These are phyloP conservation scores for Clonostachys solani DNA, from an alignment of 2,329 filamentous ascomycete species.

Conservation along the genomic window DNA sequence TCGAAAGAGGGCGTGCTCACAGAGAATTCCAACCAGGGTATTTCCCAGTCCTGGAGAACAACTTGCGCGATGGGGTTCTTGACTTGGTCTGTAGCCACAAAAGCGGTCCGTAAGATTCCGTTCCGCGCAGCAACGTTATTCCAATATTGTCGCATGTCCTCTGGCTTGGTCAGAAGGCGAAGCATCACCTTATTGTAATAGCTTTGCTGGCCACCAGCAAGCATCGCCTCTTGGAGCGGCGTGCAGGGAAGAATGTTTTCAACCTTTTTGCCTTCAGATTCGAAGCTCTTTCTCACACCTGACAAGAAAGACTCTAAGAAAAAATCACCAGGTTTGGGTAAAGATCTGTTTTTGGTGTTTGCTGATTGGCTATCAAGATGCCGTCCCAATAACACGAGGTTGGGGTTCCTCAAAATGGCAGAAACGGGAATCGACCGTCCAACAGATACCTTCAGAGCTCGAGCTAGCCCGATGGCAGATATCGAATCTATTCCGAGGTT, in stretches of 20 bases:
- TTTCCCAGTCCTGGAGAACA: constrained; percentile 45
- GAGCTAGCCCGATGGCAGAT: constrained; percentile 69
- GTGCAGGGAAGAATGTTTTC: constrained; percentile 72
- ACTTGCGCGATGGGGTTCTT: constrained; percentile 68
- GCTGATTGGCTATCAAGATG: background rate
- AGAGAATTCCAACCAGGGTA: constrained; percentile 33
- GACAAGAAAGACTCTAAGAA: constrained; percentile 18
- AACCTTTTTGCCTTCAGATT: constrained; percentile 26
- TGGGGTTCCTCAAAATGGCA: constrained; percentile 63
- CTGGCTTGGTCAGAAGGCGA: constrained; percentile 44
- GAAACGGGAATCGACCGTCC: constrained; percentile 58
- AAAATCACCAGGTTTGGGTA: constrained; percentile 4
- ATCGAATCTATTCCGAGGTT: constrained; percentile 81
- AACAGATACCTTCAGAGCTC: constrained; percentile 42
- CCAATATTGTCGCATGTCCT: constrained; percentile 58
- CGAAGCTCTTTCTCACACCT: constrained; percentile 22
- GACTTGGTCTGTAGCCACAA: constrained; percentile 59
- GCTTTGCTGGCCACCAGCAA: constrained; percentile 47
- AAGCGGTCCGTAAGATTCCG: constrained; percentile 73
- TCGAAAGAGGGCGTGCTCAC: constrained; percentile 23
- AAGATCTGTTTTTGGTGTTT: background rate
- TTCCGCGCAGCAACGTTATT: constrained; percentile 58
- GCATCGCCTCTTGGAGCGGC: constrained; percentile 83
- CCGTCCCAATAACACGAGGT: constrained; percentile 50
- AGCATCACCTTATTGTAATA: constrained; percentile 75